Evolutionary conservation across 1,284 basidiomycete genomes (phyloP).

Genomic region (Fomitiporia mediterranea): DNA sequence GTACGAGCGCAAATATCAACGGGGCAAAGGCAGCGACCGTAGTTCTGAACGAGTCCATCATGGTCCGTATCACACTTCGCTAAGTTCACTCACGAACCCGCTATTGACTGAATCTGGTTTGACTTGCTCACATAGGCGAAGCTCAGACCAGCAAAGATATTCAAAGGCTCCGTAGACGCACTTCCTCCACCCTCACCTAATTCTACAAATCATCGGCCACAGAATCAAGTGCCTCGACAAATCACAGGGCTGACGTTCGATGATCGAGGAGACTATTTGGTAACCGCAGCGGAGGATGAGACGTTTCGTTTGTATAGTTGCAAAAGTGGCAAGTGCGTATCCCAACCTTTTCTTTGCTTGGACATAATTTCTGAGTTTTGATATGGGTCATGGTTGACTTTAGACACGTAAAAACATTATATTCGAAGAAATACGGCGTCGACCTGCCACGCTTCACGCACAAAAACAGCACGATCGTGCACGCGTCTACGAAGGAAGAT

Average conservation of each 20-base stretch:
- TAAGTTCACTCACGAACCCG: no score
- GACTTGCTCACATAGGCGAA: slow-evolving; percentile 43
- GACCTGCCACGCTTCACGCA: slow-evolving; percentile 95
- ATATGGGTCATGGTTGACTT: neutral
- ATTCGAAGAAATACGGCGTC: slow-evolving; percentile 96
- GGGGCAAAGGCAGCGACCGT: neutral
- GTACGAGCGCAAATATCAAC: neutral
- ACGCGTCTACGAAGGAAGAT: slow-evolving; percentile 94
- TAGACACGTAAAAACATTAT: slow-evolving; percentile 72
- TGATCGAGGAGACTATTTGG: slow-evolving; percentile 79
- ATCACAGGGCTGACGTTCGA: slow-evolving; percentile 91
- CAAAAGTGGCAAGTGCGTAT: slow-evolving; percentile 86
- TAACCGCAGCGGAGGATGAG: slow-evolving; percentile 93
- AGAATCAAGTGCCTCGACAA: slow-evolving; percentile 50
- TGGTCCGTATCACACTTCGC: no score
- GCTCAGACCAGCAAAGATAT: slow-evolving; percentile 87
- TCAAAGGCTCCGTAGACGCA: slow-evolving; percentile 71
- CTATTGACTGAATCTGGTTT: neutral
- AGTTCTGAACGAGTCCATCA: slow-evolving; percentile 2
- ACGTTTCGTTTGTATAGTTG: slow-evolving; percentile 87
- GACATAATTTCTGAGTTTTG: slow-evolving; percentile 24
- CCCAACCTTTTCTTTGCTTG: slow-evolving; percentile 24
- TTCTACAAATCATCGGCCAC: slow-evolving; percentile 35
- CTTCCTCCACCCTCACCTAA: slow-evolving; percentile 46
- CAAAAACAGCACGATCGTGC: slow-evolving; percentile 76